Conservation (phyloP, 2,329 filamentous ascomycete species). For the Fusarium keratoplasticum region DNA sequence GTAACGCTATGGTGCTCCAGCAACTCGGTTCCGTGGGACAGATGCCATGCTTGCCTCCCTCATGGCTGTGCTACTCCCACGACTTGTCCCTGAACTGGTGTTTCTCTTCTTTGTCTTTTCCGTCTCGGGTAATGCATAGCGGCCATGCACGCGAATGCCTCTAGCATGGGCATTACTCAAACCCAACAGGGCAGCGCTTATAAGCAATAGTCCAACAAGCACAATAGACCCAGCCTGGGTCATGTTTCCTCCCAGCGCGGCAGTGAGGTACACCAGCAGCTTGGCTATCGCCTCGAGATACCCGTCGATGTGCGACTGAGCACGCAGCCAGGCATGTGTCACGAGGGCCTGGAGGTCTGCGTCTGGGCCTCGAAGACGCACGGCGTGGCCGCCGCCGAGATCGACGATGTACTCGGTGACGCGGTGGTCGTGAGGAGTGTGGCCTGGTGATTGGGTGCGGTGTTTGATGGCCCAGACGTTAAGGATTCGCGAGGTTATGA, state of each 20-base stretch:
- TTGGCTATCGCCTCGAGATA: conserved; percentile 66
- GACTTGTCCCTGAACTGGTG: background rate
- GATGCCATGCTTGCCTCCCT: background rate
- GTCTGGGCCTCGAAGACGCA: conserved; percentile 64
- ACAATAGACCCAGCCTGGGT: conserved; percentile 63
- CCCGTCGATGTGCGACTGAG: conserved; percentile 62
- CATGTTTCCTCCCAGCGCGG: conserved; percentile 66
- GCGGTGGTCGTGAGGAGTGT: conserved; percentile 17
- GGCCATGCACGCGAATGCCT: conserved; percentile 63
- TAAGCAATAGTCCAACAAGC: conserved; percentile 62
- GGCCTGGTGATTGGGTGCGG: conserved; percentile 48
- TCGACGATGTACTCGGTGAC: conserved; percentile 62
- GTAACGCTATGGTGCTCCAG: no score
- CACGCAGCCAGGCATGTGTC: conserved; percentile 65
- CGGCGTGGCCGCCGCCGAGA: conserved; percentile 61
- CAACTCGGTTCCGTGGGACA: background rate
- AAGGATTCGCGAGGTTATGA: conserved; percentile 65
- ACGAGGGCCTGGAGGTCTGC: conserved; percentile 71
- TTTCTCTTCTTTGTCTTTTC: background rate
- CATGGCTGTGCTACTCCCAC: background rate
- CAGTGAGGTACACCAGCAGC: conserved; percentile 68
- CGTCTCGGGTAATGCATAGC: conserved; percentile 51
- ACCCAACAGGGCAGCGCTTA: conserved; percentile 65
- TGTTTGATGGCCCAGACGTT: conserved; percentile 69
- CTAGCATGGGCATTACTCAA: conserved; percentile 64